Evolutionary conservation across 1,284 basidiomycete genomes (phyloP).

Genomic region (Kwoniella shivajii): DNA sequence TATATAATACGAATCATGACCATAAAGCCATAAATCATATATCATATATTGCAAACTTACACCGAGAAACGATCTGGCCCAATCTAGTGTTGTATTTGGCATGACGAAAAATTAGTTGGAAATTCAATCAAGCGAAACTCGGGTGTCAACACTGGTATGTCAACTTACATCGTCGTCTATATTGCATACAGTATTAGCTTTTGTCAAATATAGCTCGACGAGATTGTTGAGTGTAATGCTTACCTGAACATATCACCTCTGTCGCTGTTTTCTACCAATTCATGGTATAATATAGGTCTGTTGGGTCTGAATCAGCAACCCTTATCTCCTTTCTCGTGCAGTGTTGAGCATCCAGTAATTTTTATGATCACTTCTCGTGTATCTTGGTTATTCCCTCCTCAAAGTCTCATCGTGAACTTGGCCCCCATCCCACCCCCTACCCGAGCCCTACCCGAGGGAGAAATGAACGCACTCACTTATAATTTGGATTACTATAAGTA

Average conservation of each 20-base stretch:
- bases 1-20: too few relatives aligned
- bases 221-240: constrained; percentile 17
- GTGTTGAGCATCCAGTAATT: neutral
- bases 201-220: neutral
- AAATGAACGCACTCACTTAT: constrained; percentile 63
- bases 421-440: neutral
- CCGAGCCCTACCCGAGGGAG: neutral
- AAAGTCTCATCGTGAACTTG: too few relatives aligned
- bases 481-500: constrained; percentile 86
- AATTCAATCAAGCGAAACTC: neutral
- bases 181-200: constrained; percentile 7
- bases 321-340: neutral
- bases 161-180: constrained; percentile 47
- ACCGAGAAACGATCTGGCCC: constrained; percentile 73
- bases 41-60: constrained; percentile 32
- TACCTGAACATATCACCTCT: constrained; percentile 73
- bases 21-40: too few relatives aligned
- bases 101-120: neutral
- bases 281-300: constrained; percentile 66
- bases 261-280: constrained; percentile 70
- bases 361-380: neutral
- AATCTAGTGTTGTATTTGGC: constrained; percentile 41
- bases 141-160: neutral
- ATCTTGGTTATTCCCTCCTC: too few relatives aligned
- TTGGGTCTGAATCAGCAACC: neutral